Evolutionary conservation across 140 eudicot species (phyloP).

Genomic region (Oenanthe javanica): DNA sequence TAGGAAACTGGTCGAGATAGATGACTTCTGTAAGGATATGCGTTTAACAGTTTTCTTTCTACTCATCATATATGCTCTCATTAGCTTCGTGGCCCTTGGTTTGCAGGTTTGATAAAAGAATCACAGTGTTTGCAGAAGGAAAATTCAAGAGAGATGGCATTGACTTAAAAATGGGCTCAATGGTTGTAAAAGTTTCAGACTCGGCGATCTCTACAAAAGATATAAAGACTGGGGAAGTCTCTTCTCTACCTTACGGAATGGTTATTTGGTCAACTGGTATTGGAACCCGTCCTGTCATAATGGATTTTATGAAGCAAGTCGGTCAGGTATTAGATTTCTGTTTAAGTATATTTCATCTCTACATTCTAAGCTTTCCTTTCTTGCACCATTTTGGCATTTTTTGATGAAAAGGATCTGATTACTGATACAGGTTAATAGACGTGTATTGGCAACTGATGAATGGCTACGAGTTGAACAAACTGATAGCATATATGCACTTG

Average conservation of each 20-base stretch:
- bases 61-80: not conserved
- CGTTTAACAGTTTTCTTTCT: not conserved
- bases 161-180: conserved; percentile 69
- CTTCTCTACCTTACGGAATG: conserved; percentile 88
- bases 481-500: conserved; percentile 70
- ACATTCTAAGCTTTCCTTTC: not conserved
- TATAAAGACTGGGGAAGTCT: conserved; percentile 46
- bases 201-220: conserved; percentile 72
- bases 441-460: conserved; percentile 90
- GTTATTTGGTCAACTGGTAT: conserved; percentile 98
- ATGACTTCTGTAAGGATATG: not conserved
- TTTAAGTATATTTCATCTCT: not conserved
- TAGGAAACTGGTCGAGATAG: too few relatives aligned
- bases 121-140: conserved; percentile 80
- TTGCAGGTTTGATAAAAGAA: conserved; percentile 94
- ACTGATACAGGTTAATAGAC: conserved; percentile 53
- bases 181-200: conserved; percentile 80
- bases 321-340: conserved; percentile 53
- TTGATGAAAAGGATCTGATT: conserved; percentile 3
- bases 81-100: not conserved
- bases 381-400: not conserved
- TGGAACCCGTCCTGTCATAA: conserved; percentile 94
- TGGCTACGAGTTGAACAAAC: conserved; percentile 88
- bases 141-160: conserved; percentile 93
- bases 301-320: conserved; percentile 89